Evolutionary conservation across 1,284 basidiomycete species (phyloP), one percentile per base, ranked within the genome.

Genomic region (Rhodotorula sp.): DNA sequence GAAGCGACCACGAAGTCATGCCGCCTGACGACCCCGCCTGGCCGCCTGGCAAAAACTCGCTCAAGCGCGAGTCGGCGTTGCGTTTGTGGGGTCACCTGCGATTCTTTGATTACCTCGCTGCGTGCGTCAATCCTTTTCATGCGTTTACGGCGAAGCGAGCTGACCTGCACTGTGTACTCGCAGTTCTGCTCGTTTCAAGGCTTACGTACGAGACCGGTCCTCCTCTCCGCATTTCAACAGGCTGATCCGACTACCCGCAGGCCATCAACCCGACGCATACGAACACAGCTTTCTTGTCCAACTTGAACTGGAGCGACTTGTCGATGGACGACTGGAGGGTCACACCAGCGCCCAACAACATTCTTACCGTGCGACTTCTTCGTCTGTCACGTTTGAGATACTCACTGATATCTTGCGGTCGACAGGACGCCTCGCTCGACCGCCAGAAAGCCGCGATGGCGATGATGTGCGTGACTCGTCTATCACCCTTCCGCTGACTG

Each of bases 391-490:
- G n/a, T 9, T 8, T 34, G 24, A 15, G 26, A 5, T 16, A 34
- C 24, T 20, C 11, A 11, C n/a, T 47, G 20, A 44, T 26, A 26
- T 6, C 30, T 22, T 2, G 30, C 31, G 3, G 34, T 57, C 20
- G 9, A 62, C 74, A n/a, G 63, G 67, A 73, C 20, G 63, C 65
- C 1, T 65, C 72, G 5, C 67, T 75, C 50, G 71, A 75, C 44
- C 53, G 59, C 4, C 66, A 65, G 55, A 73, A 73, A 31, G 51
- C 57, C 52, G 30, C 44, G 40, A 64, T 75, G 52, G 64, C 69
- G 4, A 55, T 53, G 26, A 34, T 71, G 61, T 65, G 11, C 18
- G 64, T 54, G 10, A 9, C 40, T 44, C 40, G 15, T 13, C 40
- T 8, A 13, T 13, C 16, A 13, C 7, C 40, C 13, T 44, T 44